A percentile compares a stretch with the other conserved stretches of the same genome.
phyloP scores from a whole-genome alignment of 73 alveolate species.

The Stentor roeselii region DNA sequence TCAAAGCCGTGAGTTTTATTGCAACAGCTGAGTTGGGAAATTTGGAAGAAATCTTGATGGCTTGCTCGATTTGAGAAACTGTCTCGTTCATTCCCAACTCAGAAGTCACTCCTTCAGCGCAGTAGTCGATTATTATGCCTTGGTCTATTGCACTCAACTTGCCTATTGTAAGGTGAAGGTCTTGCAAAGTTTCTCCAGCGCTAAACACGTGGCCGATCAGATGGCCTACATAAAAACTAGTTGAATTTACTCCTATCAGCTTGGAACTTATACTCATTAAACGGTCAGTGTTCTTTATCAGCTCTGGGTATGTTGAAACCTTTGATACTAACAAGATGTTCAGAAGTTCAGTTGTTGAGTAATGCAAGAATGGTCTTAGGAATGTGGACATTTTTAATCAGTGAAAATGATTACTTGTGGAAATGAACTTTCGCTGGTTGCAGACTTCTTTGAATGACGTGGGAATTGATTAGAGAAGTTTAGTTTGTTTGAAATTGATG shows the following conservation, averaged over 20 bases:
- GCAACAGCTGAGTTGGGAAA: constrained; percentile 7
- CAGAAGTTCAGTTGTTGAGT: constrained; percentile 32
- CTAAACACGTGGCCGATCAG: constrained; percentile 66
- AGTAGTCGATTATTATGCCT: constrained; percentile 40
- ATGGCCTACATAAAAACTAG: constrained; percentile 37
- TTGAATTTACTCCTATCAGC: constrained; percentile 30
- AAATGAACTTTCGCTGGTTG: too few species aligned
- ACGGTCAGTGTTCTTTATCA: constrained; percentile 45
- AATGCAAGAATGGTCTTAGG: constrained; percentile 4
- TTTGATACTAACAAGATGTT: constrained; percentile 39
- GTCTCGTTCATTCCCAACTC: background rate
- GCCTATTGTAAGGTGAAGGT: constrained; percentile 34
- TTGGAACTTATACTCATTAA: constrained; percentile 28
- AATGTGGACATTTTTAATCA: background rate
- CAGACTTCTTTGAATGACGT: too few species aligned
- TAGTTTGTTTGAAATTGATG: too few species aligned
- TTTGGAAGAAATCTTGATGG: background rate
- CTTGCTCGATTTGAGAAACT: background rate
- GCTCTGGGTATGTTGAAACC: constrained; percentile 33
- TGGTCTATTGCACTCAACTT: constrained; percentile 43
- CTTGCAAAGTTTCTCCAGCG: constrained; percentile 52
- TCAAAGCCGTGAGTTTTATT: constrained; percentile 1
- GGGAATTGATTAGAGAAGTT: too few species aligned
- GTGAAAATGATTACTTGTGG: too few species aligned
- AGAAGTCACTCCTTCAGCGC: constrained; percentile 29